A percentile compares a stretch with the other conserved stretches of the same genome.
These are phyloP conservation scores for Aureobasidium mangrovei DNA, from an alignment of 2,329 filamentous ascomycete genomes.

Conservation along the genomic window DNA sequence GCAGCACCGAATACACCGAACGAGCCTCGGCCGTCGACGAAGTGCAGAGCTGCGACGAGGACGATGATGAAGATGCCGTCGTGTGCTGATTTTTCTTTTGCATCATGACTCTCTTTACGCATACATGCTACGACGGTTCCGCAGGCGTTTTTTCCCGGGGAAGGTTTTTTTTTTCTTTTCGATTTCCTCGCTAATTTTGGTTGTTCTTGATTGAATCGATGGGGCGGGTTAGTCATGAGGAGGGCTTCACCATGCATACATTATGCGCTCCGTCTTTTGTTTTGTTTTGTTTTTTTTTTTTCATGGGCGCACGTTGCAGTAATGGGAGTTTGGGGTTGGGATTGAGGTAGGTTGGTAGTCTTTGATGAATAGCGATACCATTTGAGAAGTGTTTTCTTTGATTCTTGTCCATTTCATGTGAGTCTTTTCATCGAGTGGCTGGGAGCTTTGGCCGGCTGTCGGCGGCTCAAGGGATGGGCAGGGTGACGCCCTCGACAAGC, in stretches of 20 bases:
- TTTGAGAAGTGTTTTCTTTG: no score
- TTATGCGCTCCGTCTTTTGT: no score
- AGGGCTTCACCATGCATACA: no score
- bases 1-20: conserved; percentile 34
- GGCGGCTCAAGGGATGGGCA: background rate
- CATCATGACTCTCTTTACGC: background rate
- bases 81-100: background rate
- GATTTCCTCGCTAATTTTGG: background rate
- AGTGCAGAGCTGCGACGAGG: conserved; percentile 78
- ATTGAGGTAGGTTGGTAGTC: no score
- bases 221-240: no score
- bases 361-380: no score
- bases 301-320: no score
- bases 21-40: conserved; percentile 73
- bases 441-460: background rate
- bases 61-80: conserved; percentile 30
- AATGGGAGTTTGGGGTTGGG: no score
- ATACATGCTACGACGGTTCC: conserved; percentile 1
- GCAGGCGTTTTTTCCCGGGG: conserved; percentile 4
- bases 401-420: no score
- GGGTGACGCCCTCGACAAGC: conserved; percentile 4
- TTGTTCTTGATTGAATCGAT: background rate
- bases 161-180: background rate
- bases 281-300: no score
- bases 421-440: background rate